These are phyloP conservation scores for Helotiales sp. DNA, from an alignment of 2,329 filamentous ascomycete species.

Conservation along the genomic window DNA sequence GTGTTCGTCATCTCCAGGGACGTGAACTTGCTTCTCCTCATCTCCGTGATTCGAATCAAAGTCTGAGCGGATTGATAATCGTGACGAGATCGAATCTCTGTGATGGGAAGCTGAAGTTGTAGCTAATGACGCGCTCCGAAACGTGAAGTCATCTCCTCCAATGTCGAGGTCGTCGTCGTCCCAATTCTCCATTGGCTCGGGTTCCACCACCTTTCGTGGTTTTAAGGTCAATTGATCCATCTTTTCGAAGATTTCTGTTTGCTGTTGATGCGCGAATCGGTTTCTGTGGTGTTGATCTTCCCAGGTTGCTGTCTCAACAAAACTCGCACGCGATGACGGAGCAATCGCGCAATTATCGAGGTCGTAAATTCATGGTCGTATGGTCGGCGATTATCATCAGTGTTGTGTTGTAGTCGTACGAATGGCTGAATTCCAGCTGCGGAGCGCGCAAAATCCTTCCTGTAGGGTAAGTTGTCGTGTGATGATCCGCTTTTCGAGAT, in stretches of 20 bases:
- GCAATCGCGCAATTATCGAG: slow-evolving; percentile 23
- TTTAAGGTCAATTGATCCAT: slow-evolving; percentile 36
- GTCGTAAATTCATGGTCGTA: slow-evolving; percentile 30
- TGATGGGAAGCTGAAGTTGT: slow-evolving; percentile 52
- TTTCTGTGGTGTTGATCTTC: not conserved
- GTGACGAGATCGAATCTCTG: slow-evolving; percentile 79
- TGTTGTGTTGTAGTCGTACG: slow-evolving; percentile 26
- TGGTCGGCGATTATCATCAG: slow-evolving; percentile 11
- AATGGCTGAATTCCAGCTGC: slow-evolving; percentile 3
- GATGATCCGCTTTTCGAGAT: slow-evolving; percentile 1
- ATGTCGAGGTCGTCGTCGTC: slow-evolving; percentile 76
- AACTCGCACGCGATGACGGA: slow-evolving; percentile 17
- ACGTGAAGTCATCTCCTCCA: slow-evolving; percentile 64
- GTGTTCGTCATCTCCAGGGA: slow-evolving; percentile 81
- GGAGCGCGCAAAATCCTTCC: not conserved
- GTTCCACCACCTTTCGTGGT: slow-evolving; percentile 41
- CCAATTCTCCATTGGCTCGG: slow-evolving; percentile 71
- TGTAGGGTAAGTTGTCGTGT: slow-evolving; percentile 7
- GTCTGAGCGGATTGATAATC: slow-evolving; percentile 79
- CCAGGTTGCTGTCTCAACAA: slow-evolving; percentile 5
- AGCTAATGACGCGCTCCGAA: slow-evolving; percentile 46
- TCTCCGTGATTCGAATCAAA: slow-evolving; percentile 74
- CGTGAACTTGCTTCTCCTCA: slow-evolving; percentile 84
- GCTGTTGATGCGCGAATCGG: not conserved
- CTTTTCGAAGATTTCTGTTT: not conserved